Evolutionary conservation across 257 asterid species (phyloP), one percentile per base, ranked within the genome.

Genomic region (Solanum gracilifrons): DNA sequence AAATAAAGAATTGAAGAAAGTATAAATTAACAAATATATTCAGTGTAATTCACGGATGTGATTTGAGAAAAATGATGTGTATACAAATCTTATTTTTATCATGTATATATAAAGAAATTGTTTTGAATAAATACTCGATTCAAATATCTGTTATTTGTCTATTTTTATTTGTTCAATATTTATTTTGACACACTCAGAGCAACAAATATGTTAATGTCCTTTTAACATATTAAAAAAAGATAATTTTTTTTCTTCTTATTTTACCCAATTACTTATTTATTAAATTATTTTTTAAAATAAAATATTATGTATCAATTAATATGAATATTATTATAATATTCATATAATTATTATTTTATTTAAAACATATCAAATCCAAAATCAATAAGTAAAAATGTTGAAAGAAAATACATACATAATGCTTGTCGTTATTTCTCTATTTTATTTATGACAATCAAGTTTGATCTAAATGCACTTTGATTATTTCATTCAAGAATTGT

Each of bases 91-190:
- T 20, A 20, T 58, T 4, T 13, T 23, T 60, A 60, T 60, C 3
- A 1, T 23, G 6, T 9, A 4, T 0, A 0, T 10, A 1, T 9
- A 9, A n/a, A 23, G 7, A 60, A 60, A 4, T 23, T 62, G 12
- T 62, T 62, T 62, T 62, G 3, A 2, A 23, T 23, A 9, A 1
- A 62, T 23, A 2, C 5, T 62, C 6, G 7, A 10, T 7, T 9
- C 6, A 60, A 23, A 62, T 23, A 62, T 60, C 5, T 2, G 12
- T 10, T 3, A 0, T 23, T 9, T 10, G 29, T 23, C 7, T 23
- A 10, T 23, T 62, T 55, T 62, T 62, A 23, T 11, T 23, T 60
- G 15, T 10, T 60, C 3, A 9, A 4, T 9, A 60, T 60, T 60
- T 9, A 60, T 60, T 60, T 0, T 60, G 31, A 9, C 69, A 60